Evolutionary conservation across 345 rosid genomes (phyloP).

Genomic region (Cardiospermum halicacabum): DNA sequence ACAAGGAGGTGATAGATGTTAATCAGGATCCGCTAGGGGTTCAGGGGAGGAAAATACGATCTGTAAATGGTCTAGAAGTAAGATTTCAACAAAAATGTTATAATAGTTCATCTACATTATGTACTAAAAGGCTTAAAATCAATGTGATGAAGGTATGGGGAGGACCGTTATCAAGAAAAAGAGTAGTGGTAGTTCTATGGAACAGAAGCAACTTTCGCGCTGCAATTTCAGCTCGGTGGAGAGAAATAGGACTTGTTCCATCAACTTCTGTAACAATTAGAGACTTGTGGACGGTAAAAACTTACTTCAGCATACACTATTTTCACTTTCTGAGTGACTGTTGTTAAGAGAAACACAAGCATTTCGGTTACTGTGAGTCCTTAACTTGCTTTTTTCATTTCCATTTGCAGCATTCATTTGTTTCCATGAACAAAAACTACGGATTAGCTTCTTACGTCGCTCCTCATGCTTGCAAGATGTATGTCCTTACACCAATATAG

Average conservation of each 20-base stretch:
- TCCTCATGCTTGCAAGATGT: constrained; percentile 38
- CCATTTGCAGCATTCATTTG: constrained; percentile 30
- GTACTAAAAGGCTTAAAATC: background rate
- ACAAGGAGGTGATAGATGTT: constrained; percentile 45
- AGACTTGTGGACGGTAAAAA: constrained; percentile 47
- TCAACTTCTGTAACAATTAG: constrained; percentile 18
- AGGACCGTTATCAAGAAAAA: constrained; percentile 33
- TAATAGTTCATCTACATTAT: background rate
- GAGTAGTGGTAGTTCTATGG: constrained; percentile 42
- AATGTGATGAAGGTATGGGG: constrained; percentile 39
- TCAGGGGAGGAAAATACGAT: constrained; percentile 44
- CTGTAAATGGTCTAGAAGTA: constrained; percentile 38
- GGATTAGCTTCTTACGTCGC: constrained; percentile 28
- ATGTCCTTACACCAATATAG: constrained; percentile 22
- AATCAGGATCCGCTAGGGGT: constrained; percentile 51
- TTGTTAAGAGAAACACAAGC: background rate
- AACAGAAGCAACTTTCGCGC: constrained; percentile 33
- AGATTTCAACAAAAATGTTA: constrained; percentile 2
- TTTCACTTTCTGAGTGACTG: background rate
- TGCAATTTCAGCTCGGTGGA: constrained; percentile 34
- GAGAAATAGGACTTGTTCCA: constrained; percentile 40
- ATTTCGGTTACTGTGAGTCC: background rate
- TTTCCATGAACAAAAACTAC: constrained; percentile 23
- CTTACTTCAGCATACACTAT: background rate
- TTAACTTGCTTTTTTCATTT: background rate